A percentile compares a stretch with the other conserved stretches of the same genome.
Conservation (phyloP, 805 yeast genomes). For the Wickerhamomyces bovis region DNA sequence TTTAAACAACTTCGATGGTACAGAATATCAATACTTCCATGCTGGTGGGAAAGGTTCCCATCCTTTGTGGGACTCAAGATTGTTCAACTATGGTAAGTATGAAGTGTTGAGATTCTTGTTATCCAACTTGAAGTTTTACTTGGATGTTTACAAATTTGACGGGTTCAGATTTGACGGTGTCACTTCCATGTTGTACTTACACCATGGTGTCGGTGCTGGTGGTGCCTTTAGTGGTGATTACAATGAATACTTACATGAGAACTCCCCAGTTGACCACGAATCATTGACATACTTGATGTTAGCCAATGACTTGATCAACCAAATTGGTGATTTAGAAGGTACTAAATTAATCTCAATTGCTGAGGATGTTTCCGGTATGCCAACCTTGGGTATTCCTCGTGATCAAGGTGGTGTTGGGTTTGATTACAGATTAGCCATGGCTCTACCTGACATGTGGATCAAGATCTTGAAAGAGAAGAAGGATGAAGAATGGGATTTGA, state of each 20-base stretch:
- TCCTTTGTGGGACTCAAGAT: slow-evolving; percentile 92
- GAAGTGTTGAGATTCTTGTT: slow-evolving; percentile 85
- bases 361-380: slow-evolving; percentile 97
- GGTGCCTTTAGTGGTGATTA: slow-evolving; percentile 87
- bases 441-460: slow-evolving; percentile 99
- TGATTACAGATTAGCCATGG: slow-evolving; percentile 93
- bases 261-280: slow-evolving; percentile 75
- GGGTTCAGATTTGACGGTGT: slow-evolving; percentile 98
- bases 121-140: slow-evolving; percentile 75
- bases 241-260: slow-evolving; percentile 78
- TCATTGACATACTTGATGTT: slow-evolving; percentile 83
- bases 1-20: slow-evolving; percentile 86
- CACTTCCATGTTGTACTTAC: slow-evolving; percentile 84
- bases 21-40: slow-evolving; percentile 93
- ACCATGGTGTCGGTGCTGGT: slow-evolving; percentile 86
- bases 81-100: slow-evolving; percentile 86
- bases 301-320: slow-evolving; percentile 73
- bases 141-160: slow-evolving; percentile 82
- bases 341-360: slow-evolving; percentile 72
- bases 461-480: slow-evolving; percentile 74
- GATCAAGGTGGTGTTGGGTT: slow-evolving; percentile 83
- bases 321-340: slow-evolving; percentile 38
- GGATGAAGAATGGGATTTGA: slow-evolving; percentile 93
- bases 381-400: slow-evolving; percentile 80
- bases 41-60: slow-evolving; percentile 86